Evolutionary conservation across 352 stramenopile species (phyloP), one percentile per base, ranked within the genome.

Genomic region (Phytophthora idaei): DNA sequence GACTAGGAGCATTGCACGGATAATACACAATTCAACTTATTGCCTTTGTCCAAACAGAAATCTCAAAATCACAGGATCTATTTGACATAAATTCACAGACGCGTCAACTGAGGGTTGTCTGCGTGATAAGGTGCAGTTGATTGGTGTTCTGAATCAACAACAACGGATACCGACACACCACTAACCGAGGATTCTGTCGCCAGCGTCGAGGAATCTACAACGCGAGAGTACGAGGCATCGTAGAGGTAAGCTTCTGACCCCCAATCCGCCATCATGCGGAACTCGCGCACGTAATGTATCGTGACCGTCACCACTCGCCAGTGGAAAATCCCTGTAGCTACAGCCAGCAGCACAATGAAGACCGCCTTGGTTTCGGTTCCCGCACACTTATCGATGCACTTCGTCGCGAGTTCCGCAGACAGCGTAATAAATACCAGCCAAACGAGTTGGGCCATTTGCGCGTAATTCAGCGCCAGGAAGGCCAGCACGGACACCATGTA

Each of bases 381-480:
- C 10, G 60, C 41, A 25, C 72, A 72, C 6, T 48, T 49, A 15
- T 50, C 17, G 17, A 11, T 29, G 17, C 60, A 70, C 4, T 32
- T 41, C 25, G 10, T 17, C 27, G 66, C 61, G 25, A 78, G 36
- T 45, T 78, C 66, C n/a, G 58, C 32, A 31, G 67, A 58, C 1
- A 81, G 47, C 14, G 60, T 57, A 42, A 61, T 49, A 29, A 74
- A 53, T 2, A 78, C 53, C 12, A 78, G 61, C 62, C 60, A 74
- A 1, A 61, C 44, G 7, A 78, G 67, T 34, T 74, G 42, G 32
- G 63, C 45, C 3, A 78, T 34, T 32, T 78, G 70, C 57, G 65
- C 63, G 53, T 73, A 81, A 56, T 81, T 81, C 25, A 72, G 37
- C 45, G 64, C 70, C 14, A 77, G 45, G 60, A 81, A 81, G 6